Evolutionary conservation across 345 rosid genomes (phyloP).

Genomic region (Brassica nigra): DNA sequence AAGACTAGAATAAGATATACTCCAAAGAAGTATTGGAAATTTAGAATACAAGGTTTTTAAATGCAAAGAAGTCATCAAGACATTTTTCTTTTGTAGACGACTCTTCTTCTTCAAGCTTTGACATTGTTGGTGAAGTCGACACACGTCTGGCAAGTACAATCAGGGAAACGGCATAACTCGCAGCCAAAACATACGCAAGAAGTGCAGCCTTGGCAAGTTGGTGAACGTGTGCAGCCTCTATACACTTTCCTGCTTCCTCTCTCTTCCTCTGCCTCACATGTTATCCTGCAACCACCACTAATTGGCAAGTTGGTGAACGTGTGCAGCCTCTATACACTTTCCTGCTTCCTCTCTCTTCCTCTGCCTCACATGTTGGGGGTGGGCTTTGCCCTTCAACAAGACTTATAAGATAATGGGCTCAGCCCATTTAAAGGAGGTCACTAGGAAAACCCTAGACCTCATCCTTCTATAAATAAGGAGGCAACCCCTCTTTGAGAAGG

Average conservation of each 20-base stretch:
- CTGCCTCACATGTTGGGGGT: constrained; percentile 80
- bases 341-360: constrained; percentile 83
- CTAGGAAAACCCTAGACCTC: too few relatives aligned
- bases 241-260: constrained; percentile 94
- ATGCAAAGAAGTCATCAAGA: constrained; percentile 6
- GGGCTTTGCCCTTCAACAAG: too few relatives aligned
- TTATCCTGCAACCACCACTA: constrained; percentile 63
- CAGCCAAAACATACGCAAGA: constrained; percentile 99
- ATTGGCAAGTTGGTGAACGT: constrained; percentile 87
- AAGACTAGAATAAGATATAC: too few relatives aligned
- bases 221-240: constrained; percentile 85
- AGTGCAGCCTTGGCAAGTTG: constrained; percentile 96
- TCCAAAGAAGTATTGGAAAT: too few relatives aligned
- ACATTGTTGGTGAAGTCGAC: constrained; percentile 69
- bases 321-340: constrained; percentile 91
- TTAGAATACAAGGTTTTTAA: constrained; percentile 25
- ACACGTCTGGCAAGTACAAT: constrained; percentile 97
- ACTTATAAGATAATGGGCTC: too few relatives aligned
- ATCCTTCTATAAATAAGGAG: too few relatives aligned
- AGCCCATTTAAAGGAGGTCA: too few relatives aligned
- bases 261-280: constrained; percentile 75
- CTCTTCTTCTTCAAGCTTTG: constrained; percentile 34
- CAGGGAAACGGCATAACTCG: constrained; percentile 85
- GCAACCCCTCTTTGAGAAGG: too few relatives aligned
- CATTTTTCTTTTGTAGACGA: background rate